These are phyloP conservation scores for Talaromyces sp. DNA, from an alignment of 2,329 filamentous ascomycete species.

Conservation along the genomic window DNA sequence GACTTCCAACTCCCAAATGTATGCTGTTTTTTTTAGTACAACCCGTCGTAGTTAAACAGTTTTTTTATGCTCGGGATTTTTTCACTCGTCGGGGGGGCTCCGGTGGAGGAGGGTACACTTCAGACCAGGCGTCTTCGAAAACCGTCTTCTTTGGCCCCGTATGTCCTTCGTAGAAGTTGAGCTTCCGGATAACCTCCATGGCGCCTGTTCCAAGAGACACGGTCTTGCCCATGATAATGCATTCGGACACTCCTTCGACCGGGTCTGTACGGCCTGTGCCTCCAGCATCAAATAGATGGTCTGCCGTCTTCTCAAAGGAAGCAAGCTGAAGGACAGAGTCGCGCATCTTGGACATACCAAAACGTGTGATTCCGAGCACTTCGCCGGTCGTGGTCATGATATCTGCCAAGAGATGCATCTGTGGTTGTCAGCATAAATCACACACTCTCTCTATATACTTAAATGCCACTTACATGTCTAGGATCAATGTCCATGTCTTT, in stretches of 20 bases:
- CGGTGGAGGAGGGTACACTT: constrained; percentile 20
- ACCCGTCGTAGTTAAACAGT: background rate
- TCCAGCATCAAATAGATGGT: constrained; percentile 93
- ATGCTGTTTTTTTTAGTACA: background rate
- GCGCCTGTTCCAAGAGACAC: constrained; percentile 88
- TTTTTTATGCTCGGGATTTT: background rate
- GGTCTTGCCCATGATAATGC: constrained; percentile 97
- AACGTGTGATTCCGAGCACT: constrained; percentile 91
- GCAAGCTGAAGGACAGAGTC: constrained; percentile 91
- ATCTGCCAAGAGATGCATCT: constrained; percentile 78
- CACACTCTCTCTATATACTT: background rate
- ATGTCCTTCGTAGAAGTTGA: constrained; percentile 62
- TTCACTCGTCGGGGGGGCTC: constrained; percentile 4
- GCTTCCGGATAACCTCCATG: constrained; percentile 76
- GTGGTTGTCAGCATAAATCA: background rate
- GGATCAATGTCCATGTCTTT: constrained; percentile 92
- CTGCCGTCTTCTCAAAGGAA: constrained; percentile 95
- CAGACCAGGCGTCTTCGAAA: constrained; percentile 61
- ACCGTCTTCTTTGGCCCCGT: constrained; percentile 53
- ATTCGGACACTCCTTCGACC: constrained; percentile 91
- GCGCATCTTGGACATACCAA: constrained; percentile 93
- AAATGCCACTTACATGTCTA: constrained; percentile 67
- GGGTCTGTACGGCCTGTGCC: constrained; percentile 85
- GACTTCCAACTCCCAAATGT: background rate
- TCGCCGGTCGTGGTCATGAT: constrained; percentile 99